These are phyloP conservation scores for Leishmania mexicana DNA, from an alignment of 208 protist genomes.

Conservation along the genomic window DNA sequence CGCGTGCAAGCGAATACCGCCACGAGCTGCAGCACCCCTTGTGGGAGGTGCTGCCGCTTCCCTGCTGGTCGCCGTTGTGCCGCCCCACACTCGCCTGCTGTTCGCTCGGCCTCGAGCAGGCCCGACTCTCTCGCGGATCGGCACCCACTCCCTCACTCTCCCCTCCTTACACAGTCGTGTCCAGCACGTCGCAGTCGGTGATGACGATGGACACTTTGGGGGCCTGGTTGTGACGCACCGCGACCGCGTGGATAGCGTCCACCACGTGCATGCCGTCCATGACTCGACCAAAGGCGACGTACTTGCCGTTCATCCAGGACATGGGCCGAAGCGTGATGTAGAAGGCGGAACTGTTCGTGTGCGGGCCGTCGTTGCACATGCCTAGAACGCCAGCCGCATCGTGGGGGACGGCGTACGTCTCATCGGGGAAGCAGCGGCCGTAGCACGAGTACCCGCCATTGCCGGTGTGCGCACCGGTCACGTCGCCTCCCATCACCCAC, in stretches of 20 bases:
- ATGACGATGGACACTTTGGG: slow-evolving; percentile 69
- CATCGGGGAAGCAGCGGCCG: slow-evolving; percentile 92
- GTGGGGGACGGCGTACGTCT: slow-evolving; percentile 94
- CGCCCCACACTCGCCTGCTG: not conserved
- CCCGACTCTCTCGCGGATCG: not conserved
- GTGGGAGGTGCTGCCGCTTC: not conserved
- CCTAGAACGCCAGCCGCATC: slow-evolving; percentile 72
- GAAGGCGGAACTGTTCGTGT: slow-evolving; percentile 90
- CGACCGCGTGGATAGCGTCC: slow-evolving; percentile 72
- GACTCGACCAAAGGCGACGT: slow-evolving; percentile 96
- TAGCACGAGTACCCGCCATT: slow-evolving; percentile 93
- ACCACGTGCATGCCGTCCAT: slow-evolving; percentile 91
- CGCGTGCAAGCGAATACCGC: not conserved
- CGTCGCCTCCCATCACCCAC: slow-evolving; percentile 96
- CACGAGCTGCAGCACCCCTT: not conserved
- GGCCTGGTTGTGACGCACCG: slow-evolving; percentile 85
- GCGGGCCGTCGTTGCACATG: slow-evolving; percentile 91
- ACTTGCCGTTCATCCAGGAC: slow-evolving; percentile 93
- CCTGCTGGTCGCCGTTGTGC: not conserved
- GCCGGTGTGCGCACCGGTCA: slow-evolving; percentile 78
- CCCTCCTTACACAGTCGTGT: slow-evolving; percentile 34
- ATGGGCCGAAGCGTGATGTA: slow-evolving; percentile 85
- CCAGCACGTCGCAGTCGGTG: slow-evolving; percentile 79
- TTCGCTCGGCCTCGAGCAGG: not conserved
- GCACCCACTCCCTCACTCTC: not conserved